Evolutionary conservation across 73 alveolate genomes (phyloP), one percentile per base, ranked within the genome.

Genomic region (Uronychia setigera): DNA sequence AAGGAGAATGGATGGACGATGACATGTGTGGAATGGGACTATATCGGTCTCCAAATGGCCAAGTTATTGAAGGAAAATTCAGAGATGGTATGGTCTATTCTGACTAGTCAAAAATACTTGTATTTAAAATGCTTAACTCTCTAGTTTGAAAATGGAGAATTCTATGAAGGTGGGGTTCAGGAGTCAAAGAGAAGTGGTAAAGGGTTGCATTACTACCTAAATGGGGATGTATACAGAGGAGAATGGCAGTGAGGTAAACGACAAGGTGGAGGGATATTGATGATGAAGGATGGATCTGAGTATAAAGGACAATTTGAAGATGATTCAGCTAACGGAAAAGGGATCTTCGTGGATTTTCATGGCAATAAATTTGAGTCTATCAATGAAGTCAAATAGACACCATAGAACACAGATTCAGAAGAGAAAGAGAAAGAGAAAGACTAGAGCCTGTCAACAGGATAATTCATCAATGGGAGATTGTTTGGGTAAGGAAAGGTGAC

Each of bases 1-100:
- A 80, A 58, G 87, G 87, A 46, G 80, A 35, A 29, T 80, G 87
- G 87, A 14, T 80, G 80, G 59, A 80, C 32, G 87, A 80, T 26
- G 1, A 57, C 26, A 35, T 80, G 80, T 59, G 59, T 13, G 87
- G 87, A 80, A 31, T 5, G 1, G 87, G 87, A 9, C 31, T 57
- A 5, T 80, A 25, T 28, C 46, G 59, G 59, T n/a, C n/a, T n/a
- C n/a, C 74, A 14, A 57, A 57, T 57, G 74, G 74, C 13, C 26
- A 14, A 26, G 74, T 57, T 57, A 57, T 57, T 57, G 74, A 57
- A 57, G 74, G 74, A 57, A 14, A 26, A 26, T 57, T 57, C 26
- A 26, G 26, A 26, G 74, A 57, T 57, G 74, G 74, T 13, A 26
- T 14, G 26, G 74, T 57, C 74, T n/a, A n/a, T n/a, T n/a, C n/a